Percentiles rank a stretch among this genome's conserved stretches.
Conservation (phyloP, 2,329 filamentous ascomycete genomes). For the Pyricularia sp. region DNA sequence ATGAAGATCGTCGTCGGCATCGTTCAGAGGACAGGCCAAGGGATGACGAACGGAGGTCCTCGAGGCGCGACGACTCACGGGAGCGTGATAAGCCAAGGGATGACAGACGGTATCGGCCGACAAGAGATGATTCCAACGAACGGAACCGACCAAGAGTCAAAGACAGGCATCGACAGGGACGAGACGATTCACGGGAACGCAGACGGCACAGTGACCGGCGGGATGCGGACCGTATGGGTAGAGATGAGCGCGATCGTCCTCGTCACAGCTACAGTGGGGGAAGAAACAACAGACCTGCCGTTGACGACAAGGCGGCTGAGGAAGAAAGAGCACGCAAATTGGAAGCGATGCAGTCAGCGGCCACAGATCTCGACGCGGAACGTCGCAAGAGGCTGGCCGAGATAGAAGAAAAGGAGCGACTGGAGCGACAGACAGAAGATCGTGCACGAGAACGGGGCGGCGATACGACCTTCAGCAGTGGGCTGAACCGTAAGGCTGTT, state of each 20-base stretch:
- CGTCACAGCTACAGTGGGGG: conserved; percentile 1
- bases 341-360: conserved; percentile 65
- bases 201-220: background rate
- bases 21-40: background rate
- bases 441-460: conserved; percentile 46
- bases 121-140: background rate
- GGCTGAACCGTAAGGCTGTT: conserved; percentile 49
- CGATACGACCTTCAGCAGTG: conserved; percentile 55
- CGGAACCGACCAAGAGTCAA: conserved; percentile 1
- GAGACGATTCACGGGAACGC: background rate
- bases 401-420: conserved; percentile 55
- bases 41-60: conserved; percentile 1
- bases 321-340: conserved; percentile 58
- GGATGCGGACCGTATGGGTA: background rate
- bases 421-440: conserved; percentile 58
- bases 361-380: conserved; percentile 59
- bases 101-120: background rate
- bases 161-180: background rate
- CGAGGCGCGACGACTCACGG: conserved; percentile 2
- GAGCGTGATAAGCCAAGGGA: background rate
- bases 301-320: conserved; percentile 17
- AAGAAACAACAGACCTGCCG: background rate
- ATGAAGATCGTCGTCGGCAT: background rate
- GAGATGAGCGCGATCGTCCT: background rate
- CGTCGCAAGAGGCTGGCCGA: conserved; percentile 59